Evolutionary conservation across 768 basidiomycete genomes (phyloP), one percentile per base, ranked within the genome.

Genomic region (Tulasnella sp.): DNA sequence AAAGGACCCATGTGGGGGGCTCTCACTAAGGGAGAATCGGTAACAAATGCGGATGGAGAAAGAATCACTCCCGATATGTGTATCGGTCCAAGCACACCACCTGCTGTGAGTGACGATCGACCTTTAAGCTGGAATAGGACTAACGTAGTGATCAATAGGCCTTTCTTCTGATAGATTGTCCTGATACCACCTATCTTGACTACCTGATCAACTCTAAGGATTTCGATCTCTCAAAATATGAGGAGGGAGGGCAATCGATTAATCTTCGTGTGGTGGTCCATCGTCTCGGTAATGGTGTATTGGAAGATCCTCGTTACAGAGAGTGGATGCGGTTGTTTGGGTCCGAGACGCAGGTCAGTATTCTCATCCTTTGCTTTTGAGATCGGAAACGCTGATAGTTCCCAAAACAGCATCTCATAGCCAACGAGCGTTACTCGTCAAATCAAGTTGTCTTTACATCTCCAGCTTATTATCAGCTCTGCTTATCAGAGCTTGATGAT

Each of bases 391-490:
- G n/a, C n/a, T n/a, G n/a, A n/a, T n/a, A n/a, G n/a, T n/a, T n/a
- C n/a, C n/a, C 8, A 15, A 55, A 15, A 3, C 59, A 93, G 86
- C 89, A 95, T 58, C 56, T 87, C 3, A 67, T 95, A 19, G 73
- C 86, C 5, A 80, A 85, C 5, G 70, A 74, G 25, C 72, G 76
- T 54, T 68, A 81, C 53, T 67, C 68, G 34, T 63, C 76, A 1
- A 76, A 91, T 61, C 76, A 74, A 1, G 69, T 88, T 16, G 79
- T 79, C 9, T 92, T 87, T 60, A 81, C 78, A 2, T 79, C 78
- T 28, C 75, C 79, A 2, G 81, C 81, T 6, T 76, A 76, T 57
- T 77, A 77, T 56, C 82, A 86, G 54, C 71, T 87, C 16, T 74
- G 78, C 44, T 69, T 96, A 13, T 76, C 76, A 57, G 69, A 79